A percentile compares a stretch with the other conserved stretches of the same genome.
Evolutionary conservation across 805 yeast genomes (phyloP).

Genomic region (Candida lessepsii): DNA sequence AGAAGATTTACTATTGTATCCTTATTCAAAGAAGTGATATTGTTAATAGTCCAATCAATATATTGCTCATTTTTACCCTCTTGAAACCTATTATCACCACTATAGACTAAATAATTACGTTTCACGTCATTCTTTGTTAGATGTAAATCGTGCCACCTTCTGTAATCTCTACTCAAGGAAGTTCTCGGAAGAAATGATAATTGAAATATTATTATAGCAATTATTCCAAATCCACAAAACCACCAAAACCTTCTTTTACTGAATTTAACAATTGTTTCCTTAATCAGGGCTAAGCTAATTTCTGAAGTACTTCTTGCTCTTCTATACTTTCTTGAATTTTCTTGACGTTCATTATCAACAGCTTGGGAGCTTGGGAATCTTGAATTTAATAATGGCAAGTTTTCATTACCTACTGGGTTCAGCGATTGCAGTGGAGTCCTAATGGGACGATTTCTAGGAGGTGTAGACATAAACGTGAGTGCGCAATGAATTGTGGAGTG

Average conservation of each 20-base stretch:
- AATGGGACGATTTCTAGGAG: slow-evolving; percentile 6
- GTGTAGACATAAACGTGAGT: slow-evolving; percentile 6
- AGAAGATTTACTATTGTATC: slow-evolving; percentile 22
- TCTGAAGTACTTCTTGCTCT: slow-evolving; percentile 9
- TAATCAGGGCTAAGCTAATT: slow-evolving; percentile 10
- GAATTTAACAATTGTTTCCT: slow-evolving; percentile 17
- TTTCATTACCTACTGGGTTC: not conserved
- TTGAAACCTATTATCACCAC: slow-evolving; percentile 25
- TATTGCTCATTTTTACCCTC: slow-evolving; percentile 23
- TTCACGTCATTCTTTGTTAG: slow-evolving; percentile 70
- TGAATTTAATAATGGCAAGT: slow-evolving; percentile 1
- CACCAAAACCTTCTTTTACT: slow-evolving; percentile 43
- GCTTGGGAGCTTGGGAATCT: slow-evolving; percentile 4
- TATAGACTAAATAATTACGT: slow-evolving; percentile 49
- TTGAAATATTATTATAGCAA: slow-evolving; percentile 55
- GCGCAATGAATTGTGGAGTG: too few relatives aligned
- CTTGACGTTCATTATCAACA: not conserved
- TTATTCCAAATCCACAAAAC: slow-evolving; percentile 47
- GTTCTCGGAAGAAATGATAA: slow-evolving; percentile 81
- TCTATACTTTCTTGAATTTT: not conserved
- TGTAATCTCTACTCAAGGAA: slow-evolving; percentile 74
- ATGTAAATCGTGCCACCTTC: slow-evolving; percentile 66
- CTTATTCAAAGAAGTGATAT: slow-evolving; percentile 26
- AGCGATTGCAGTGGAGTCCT: not conserved
- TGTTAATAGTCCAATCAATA: slow-evolving; percentile 26